phyloP scores from a whole-genome alignment of 257 asterid species.

The Pogostemon cablin region DNA sequence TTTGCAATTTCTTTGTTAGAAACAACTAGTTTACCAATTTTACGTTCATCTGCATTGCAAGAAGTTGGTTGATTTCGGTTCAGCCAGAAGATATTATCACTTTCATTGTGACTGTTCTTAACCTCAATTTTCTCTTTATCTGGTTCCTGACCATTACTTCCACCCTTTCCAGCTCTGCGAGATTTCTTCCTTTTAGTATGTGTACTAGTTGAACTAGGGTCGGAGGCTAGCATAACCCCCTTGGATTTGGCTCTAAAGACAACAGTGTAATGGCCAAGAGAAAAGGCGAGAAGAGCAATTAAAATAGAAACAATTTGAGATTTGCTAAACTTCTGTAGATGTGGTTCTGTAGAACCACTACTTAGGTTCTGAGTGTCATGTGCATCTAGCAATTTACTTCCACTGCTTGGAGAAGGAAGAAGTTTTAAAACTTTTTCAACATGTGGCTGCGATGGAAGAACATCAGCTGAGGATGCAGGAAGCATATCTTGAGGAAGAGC shows the following conservation, averaged over 20 bases:
- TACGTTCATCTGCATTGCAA: constrained; percentile 54
- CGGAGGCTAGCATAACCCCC: constrained; percentile 38
- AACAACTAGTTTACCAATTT: constrained; percentile 76
- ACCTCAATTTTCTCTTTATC: constrained; percentile 51
- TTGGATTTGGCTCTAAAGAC: constrained; percentile 35
- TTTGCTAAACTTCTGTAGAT: constrained; percentile 29
- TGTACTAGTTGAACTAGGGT: constrained; percentile 30
- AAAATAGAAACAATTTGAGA: constrained; percentile 36
- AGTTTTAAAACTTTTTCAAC: constrained; percentile 52
- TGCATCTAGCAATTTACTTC: constrained; percentile 32
- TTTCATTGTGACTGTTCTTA: constrained; percentile 33
- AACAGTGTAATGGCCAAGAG: constrained; percentile 31
- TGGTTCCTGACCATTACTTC: constrained; percentile 47
- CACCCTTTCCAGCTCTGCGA: constrained; percentile 62
- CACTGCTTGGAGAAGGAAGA: constrained; percentile 41
- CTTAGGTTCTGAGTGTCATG: constrained; percentile 29
- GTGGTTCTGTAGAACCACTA: constrained; percentile 29
- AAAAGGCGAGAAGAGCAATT: constrained; percentile 38
- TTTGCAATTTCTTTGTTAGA: constrained; percentile 77
- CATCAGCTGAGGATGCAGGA: constrained; percentile 47
- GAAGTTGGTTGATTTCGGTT: constrained; percentile 51
- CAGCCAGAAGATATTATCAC: constrained; percentile 48
- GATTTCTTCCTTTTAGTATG: constrained; percentile 66
- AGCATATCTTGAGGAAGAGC: constrained; percentile 57
- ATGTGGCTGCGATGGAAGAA: constrained; percentile 67